These are phyloP conservation scores for Osmanthus fragrans DNA, from an alignment of 257 asterid species.

Conservation along the genomic window DNA sequence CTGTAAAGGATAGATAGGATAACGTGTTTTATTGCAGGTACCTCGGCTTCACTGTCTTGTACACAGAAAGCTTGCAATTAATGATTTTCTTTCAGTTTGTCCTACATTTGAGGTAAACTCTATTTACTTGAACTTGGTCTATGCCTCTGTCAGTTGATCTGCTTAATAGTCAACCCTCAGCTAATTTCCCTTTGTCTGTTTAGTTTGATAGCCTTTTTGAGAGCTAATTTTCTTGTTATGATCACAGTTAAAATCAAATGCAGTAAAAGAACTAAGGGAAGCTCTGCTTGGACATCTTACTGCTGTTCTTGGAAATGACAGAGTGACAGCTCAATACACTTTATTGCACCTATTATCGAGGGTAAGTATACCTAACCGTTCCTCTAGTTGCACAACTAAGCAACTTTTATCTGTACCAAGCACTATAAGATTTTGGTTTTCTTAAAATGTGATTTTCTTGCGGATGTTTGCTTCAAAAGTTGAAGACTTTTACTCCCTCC, in stretches of 20 bases:
- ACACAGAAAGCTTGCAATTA: conserved; percentile 62
- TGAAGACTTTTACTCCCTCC: background rate
- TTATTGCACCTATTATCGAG: conserved; percentile 81
- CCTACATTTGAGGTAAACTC: conserved; percentile 58
- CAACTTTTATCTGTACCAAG: background rate
- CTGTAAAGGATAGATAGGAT: background rate
- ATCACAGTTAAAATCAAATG: conserved; percentile 52
- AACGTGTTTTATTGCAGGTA: conserved; percentile 45
- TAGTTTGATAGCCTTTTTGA: conserved; percentile 5
- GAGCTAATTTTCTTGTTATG: conserved; percentile 12
- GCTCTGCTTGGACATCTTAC: conserved; percentile 70
- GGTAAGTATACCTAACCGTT: conserved; percentile 39
- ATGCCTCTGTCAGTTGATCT: conserved; percentile 1
- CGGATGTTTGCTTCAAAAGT: background rate
- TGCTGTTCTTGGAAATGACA: conserved; percentile 75
- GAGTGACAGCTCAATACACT: conserved; percentile 80
- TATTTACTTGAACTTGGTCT: background rate
- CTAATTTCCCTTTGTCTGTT: background rate
- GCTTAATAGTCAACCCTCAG: conserved; percentile 11
- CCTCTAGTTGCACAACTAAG: conserved; percentile 10
- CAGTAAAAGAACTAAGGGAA: conserved; percentile 66
- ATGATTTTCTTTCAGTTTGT: conserved; percentile 57
- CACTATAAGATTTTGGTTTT: background rate
- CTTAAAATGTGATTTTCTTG: conserved; percentile 13
- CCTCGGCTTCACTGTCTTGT: conserved; percentile 85